These are phyloP conservation scores for Solanum piurae DNA, from an alignment of 257 asterid genomes.

Conservation along the genomic window DNA sequence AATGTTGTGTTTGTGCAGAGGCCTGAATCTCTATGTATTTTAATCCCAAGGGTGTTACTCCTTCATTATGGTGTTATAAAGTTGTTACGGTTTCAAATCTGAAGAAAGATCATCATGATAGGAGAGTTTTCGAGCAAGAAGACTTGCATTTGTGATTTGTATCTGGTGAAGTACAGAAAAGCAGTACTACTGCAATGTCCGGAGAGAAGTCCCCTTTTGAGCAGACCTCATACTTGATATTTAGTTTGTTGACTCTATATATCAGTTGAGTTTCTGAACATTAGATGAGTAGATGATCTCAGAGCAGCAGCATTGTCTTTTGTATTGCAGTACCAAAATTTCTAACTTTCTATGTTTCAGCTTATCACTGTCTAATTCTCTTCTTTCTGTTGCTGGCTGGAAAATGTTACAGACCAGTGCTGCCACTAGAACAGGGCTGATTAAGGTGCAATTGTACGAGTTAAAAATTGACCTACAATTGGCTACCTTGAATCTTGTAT, in stretches of 20 bases:
- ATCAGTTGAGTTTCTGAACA: neutral
- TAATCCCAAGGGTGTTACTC: neutral
- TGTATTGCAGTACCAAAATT: too few relatives aligned
- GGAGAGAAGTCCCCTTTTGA: too few relatives aligned
- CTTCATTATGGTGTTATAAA: neutral
- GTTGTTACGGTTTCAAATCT: neutral
- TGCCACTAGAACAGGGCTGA: neutral
- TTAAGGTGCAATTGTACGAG: too few relatives aligned
- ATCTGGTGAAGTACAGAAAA: too few relatives aligned
- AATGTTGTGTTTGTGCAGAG: neutral
- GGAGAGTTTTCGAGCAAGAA: neutral
- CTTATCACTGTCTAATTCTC: neutral
- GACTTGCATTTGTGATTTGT: neutral
- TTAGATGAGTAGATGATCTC: neutral
- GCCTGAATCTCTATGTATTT: neutral
- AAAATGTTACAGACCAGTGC: neutral
- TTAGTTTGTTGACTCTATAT: neutral
- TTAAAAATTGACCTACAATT: too few relatives aligned
- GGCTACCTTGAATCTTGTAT: too few relatives aligned
- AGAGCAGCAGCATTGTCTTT: too few relatives aligned
- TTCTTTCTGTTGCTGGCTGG: neutral
- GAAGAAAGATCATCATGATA: neutral
- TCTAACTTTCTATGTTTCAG: neutral
- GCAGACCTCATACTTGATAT: neutral
- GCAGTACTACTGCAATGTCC: too few relatives aligned